Evolutionary conservation across 2,329 filamentous ascomycete species (phyloP).

Genomic region (Aspergillus udagawae): DNA sequence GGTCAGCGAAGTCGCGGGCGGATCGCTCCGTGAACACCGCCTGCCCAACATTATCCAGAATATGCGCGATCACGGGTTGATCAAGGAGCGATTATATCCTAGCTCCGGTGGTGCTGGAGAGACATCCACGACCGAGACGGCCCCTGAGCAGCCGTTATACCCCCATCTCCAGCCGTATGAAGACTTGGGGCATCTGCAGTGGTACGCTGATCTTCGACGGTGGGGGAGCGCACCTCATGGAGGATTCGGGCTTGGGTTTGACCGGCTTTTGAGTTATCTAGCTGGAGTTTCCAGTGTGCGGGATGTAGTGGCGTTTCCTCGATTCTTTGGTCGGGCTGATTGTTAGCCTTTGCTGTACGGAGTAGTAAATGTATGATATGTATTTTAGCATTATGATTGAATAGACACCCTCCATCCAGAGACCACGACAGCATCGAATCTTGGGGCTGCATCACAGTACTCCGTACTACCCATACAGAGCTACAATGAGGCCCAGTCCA

Average conservation of each 20-base stretch:
- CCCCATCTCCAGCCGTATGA: constrained; percentile 36
- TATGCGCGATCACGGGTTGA: constrained; percentile 67
- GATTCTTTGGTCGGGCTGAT: constrained; percentile 57
- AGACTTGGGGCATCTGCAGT: constrained; percentile 58
- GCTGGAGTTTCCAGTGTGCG: constrained; percentile 76
- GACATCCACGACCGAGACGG: constrained; percentile 15
- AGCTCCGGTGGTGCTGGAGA: not conserved
- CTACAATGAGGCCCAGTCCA: too few species aligned
- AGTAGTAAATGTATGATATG: too few species aligned
- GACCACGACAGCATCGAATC: too few species aligned
- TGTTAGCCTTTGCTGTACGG: constrained; percentile 29
- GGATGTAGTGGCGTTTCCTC: constrained; percentile 81
- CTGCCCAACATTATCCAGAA: constrained; percentile 62
- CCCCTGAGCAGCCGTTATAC: constrained; percentile 24
- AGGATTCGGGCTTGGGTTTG: constrained; percentile 86
- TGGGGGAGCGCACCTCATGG: constrained; percentile 92
- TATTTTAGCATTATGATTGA: too few species aligned
- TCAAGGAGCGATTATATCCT: constrained; percentile 25
- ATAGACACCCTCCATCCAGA: too few species aligned
- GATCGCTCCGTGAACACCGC: constrained; percentile 83
- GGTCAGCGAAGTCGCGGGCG: constrained; percentile 80
- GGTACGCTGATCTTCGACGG: constrained; percentile 83
- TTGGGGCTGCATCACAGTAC: too few species aligned
- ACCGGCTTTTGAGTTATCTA: constrained; percentile 79
- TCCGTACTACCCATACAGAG: too few species aligned